These are phyloP conservation scores for Xylaria longipes DNA, from an alignment of 495 filamentous ascomycete species.

Conservation along the genomic window DNA sequence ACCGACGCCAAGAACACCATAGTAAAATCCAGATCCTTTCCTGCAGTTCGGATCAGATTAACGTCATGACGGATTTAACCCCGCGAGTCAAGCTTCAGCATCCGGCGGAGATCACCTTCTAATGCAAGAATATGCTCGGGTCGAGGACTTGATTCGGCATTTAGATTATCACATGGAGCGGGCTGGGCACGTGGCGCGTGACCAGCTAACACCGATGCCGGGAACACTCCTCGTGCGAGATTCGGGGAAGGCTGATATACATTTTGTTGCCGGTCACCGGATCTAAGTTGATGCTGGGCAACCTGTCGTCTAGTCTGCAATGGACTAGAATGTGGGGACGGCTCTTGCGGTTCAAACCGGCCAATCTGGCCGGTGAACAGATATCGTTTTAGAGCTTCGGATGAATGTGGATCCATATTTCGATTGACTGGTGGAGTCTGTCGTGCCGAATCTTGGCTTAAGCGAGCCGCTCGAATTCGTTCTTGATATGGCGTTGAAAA, in stretches of 20 bases:
- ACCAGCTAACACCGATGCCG: slow-evolving; percentile 34
- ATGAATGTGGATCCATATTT: slow-evolving; percentile 29
- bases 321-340: not conserved
- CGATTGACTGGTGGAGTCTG: slow-evolving; percentile 23
- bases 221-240: slow-evolving; percentile 32
- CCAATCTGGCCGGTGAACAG: slow-evolving; percentile 41
- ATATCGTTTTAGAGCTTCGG: slow-evolving; percentile 49
- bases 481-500: slow-evolving; percentile 73
- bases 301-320: slow-evolving; percentile 17
- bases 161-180: slow-evolving; percentile 21
- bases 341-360: not conserved
- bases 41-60: not conserved
- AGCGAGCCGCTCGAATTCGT: slow-evolving; percentile 63
- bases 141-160: slow-evolving; percentile 27
- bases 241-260: slow-evolving; percentile 15
- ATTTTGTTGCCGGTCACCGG: not conserved
- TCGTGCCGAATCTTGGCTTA: slow-evolving; percentile 34
- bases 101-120: slow-evolving; percentile 57
- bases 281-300: slow-evolving; percentile 27
- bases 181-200: slow-evolving; percentile 29
- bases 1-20: slow-evolving; percentile 18
- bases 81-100: slow-evolving; percentile 52
- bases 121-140: slow-evolving; percentile 48
- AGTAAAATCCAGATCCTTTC: not conserved
- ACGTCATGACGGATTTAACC: not conserved